Conservation (phyloP, 305 asterid species). For the Fraxinus ornus region DNA sequence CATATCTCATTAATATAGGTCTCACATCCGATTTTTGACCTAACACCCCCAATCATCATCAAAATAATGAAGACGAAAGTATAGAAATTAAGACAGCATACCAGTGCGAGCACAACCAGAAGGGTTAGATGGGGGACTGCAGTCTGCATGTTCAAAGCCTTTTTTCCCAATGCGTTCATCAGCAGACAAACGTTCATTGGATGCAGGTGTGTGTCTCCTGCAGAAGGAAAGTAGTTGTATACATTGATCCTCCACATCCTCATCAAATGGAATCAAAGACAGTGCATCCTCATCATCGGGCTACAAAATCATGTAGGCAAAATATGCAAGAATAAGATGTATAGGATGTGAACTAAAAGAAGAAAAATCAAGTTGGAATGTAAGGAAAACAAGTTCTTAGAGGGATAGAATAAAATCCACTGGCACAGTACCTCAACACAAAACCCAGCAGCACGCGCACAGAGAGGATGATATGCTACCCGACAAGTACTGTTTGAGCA, state of each 20-base stretch:
- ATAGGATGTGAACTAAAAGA: conserved; percentile 10
- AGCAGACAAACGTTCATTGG: conserved; percentile 51
- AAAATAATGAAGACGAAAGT: background rate
- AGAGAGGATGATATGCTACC: conserved; percentile 96
- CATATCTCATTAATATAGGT: background rate
- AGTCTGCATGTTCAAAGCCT: conserved; percentile 48
- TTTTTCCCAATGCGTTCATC: conserved; percentile 50
- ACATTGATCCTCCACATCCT: conserved; percentile 84
- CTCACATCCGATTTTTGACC: background rate
- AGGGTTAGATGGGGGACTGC: conserved; percentile 66
- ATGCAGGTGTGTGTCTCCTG: conserved; percentile 75
- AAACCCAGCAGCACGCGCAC: conserved; percentile 99
- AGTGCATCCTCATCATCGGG: conserved; percentile 81
- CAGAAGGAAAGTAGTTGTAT: conserved; percentile 91
- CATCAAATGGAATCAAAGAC: conserved; percentile 68
- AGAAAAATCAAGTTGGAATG: background rate
- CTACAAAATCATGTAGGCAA: conserved; percentile 37
- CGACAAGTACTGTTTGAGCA: conserved; percentile 81
- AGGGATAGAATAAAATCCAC: conserved; percentile 6
- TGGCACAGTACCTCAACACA: conserved; percentile 78
- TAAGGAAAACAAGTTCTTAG: conserved; percentile 6
- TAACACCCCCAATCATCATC: background rate
- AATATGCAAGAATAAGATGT: conserved; percentile 7
- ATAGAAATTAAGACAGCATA: conserved; percentile 32
- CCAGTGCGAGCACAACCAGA: conserved; percentile 97